These are phyloP conservation scores for Pseudogymnoascus sp. DNA, from an alignment of 2,329 filamentous ascomycete species.

Conservation along the genomic window DNA sequence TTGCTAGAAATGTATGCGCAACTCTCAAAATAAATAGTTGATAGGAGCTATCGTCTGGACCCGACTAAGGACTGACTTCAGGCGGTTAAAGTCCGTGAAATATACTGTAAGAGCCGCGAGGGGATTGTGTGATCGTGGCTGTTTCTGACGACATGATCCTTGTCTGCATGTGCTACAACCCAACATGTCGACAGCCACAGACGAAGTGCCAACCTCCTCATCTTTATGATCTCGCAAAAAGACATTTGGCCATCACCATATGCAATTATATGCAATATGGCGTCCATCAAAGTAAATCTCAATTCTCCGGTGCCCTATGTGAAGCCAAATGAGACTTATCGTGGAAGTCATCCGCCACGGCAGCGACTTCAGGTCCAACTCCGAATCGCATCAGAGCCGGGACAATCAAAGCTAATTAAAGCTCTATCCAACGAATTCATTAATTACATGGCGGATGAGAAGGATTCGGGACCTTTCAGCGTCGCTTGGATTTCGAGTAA, in stretches of 20 bases:
- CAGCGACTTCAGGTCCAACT: constrained; percentile 16
- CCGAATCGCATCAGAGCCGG: constrained; percentile 29
- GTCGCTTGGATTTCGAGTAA: constrained; percentile 40
- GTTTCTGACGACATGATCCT: constrained; percentile 2
- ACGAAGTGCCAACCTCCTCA: neutral
- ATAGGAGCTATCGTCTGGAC: neutral
- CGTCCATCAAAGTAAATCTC: constrained; percentile 5
- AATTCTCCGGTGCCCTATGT: neutral
- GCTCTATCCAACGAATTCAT: constrained; percentile 34
- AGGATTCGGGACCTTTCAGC: constrained; percentile 29
- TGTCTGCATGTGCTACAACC: constrained; percentile 1
- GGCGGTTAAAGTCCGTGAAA: neutral
- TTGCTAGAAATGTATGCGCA: neutral
- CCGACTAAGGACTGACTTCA: neutral
- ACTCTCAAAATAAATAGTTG: neutral
- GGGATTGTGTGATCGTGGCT: constrained; percentile 3
- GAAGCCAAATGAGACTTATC: constrained; percentile 4
- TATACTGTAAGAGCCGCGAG: neutral
- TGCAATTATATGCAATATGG: constrained; percentile 4
- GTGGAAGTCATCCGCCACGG: neutral
- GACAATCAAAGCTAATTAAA: constrained; percentile 28
- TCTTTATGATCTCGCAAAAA: neutral
- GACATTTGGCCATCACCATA: neutral
- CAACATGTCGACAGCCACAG: neutral
- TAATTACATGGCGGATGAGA: constrained; percentile 23